Evolutionary conservation across 768 basidiomycete genomes (phyloP).

Genomic region (Amyloporia xantha): DNA sequence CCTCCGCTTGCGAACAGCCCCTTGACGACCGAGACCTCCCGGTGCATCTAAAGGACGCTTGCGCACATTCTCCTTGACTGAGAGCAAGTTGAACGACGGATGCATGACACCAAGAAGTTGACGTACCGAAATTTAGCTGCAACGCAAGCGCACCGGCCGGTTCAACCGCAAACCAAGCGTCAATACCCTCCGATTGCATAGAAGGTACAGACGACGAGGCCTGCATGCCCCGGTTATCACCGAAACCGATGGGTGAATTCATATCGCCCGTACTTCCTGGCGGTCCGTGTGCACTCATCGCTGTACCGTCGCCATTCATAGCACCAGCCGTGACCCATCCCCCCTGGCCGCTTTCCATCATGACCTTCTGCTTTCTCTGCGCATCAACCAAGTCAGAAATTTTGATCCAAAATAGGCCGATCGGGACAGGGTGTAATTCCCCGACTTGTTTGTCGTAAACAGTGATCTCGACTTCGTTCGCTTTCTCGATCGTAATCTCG

Average conservation of each 20-base stretch:
- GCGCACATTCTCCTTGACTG: conserved; percentile 97
- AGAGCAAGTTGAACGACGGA: conserved; percentile 6
- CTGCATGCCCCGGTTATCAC: conserved; percentile 12
- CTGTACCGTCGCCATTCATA: conserved; percentile 59
- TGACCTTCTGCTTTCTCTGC: conserved; percentile 85
- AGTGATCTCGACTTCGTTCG: conserved; percentile 96
- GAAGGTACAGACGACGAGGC: conserved; percentile 10
- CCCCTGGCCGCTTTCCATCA: conserved; percentile 77
- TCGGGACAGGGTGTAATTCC: conserved; percentile 76
- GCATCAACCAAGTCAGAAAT: conserved; percentile 94
- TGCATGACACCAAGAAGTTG: background rate
- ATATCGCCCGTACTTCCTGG: conserved; percentile 43
- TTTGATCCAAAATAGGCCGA: conserved; percentile 92
- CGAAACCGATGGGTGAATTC: conserved; percentile 34
- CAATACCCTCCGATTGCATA: conserved; percentile 65
- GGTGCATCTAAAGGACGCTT: conserved; percentile 91
- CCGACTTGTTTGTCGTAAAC: conserved; percentile 89
- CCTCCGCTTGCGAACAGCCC: conserved; percentile 95
- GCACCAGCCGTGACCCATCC: conserved; percentile 96
- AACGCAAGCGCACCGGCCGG: conserved; percentile 91
- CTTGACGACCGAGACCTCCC: conserved; percentile 93
- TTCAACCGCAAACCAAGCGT: conserved; percentile 96
- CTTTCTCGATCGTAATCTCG: conserved; percentile 94
- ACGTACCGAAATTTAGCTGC: conserved; percentile 87
- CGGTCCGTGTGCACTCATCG: conserved; percentile 37